A percentile compares a stretch with the other conserved stretches of the same genome.
Conservation (phyloP, 345 rosid genomes). For the Ceriops zippeliana region DNA sequence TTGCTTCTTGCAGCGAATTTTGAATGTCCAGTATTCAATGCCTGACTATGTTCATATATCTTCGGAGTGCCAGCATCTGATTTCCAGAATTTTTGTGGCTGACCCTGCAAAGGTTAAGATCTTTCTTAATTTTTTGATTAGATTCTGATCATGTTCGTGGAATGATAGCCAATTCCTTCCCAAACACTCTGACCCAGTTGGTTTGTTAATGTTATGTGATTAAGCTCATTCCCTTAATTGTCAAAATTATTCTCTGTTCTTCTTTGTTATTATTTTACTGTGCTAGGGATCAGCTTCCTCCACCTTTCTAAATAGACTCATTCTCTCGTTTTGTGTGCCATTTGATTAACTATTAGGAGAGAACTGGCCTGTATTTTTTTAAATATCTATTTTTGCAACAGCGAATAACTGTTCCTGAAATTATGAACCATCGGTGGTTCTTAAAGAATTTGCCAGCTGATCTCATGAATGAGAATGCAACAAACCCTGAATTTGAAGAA, state of each 20-base stretch:
- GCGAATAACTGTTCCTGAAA: slow-evolving; percentile 91
- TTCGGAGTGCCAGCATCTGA: slow-evolving; percentile 82
- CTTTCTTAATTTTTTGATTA: slow-evolving; percentile 9
- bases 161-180: neutral
- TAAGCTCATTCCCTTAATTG: neutral
- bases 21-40: slow-evolving; percentile 92
- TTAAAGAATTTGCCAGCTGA: slow-evolving; percentile 87
- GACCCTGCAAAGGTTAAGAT: slow-evolving; percentile 78
- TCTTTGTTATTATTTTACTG: neutral
- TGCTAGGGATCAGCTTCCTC: neutral
- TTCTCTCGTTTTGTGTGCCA: neutral
- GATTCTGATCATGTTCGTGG: neutral
- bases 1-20: slow-evolving; percentile 63
- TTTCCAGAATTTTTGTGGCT: slow-evolving; percentile 91
- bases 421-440: slow-evolving; percentile 90
- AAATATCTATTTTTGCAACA: slow-evolving; percentile 32
- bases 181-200: neutral
- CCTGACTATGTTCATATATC: slow-evolving; percentile 93
- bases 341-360: neutral
- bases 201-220: neutral
- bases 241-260: neutral
- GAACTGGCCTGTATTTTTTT: neutral
- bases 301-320: neutral
- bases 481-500: slow-evolving; percentile 62
- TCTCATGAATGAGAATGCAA: slow-evolving; percentile 59